These are phyloP conservation scores for Fragosphaeria purpurea DNA, from an alignment of 2,329 filamentous ascomycete genomes.

Conservation along the genomic window DNA sequence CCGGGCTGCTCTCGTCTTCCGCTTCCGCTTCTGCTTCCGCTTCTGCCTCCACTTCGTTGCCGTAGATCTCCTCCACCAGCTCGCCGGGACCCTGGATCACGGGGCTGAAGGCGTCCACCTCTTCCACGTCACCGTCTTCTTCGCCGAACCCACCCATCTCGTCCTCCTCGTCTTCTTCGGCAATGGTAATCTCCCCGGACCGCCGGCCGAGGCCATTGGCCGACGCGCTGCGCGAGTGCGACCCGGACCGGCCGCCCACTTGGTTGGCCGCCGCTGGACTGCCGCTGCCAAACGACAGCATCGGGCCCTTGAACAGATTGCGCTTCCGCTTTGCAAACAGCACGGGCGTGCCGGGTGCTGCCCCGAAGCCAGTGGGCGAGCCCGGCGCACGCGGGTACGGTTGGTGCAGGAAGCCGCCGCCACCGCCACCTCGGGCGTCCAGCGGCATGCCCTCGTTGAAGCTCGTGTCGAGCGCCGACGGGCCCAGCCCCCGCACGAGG, in stretches of 20 bases:
- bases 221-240: constrained; percentile 48
- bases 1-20: too few species aligned
- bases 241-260: constrained; percentile 23
- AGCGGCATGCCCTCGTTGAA: constrained; percentile 50
- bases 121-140: constrained; percentile 38
- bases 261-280: constrained; percentile 15
- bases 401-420: too few species aligned
- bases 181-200: constrained; percentile 66
- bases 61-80: constrained; percentile 36
- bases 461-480: constrained; percentile 20
- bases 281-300: constrained; percentile 43
- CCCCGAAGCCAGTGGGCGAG: constrained; percentile 37
- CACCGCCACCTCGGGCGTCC: constrained; percentile 18
- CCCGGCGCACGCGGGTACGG: constrained; percentile 25
- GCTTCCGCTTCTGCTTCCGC: too few species aligned
- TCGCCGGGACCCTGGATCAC: constrained; percentile 35
- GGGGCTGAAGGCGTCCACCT: constrained; percentile 50
- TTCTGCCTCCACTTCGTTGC: constrained; percentile 20
- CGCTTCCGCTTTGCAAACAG: constrained; percentile 75
- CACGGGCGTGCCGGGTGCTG: constrained; percentile 33
- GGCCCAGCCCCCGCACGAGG: constrained; percentile 54
- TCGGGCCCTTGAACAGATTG: constrained; percentile 73
- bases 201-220: constrained; percentile 52
- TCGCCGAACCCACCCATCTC: constrained; percentile 43
- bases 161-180: constrained; percentile 52